Percentiles rank a stretch among this genome's conserved stretches.
These are phyloP conservation scores for Cinnamomum micranthum DNA, from an alignment of 164 flowering plant species.

Conservation along the genomic window DNA sequence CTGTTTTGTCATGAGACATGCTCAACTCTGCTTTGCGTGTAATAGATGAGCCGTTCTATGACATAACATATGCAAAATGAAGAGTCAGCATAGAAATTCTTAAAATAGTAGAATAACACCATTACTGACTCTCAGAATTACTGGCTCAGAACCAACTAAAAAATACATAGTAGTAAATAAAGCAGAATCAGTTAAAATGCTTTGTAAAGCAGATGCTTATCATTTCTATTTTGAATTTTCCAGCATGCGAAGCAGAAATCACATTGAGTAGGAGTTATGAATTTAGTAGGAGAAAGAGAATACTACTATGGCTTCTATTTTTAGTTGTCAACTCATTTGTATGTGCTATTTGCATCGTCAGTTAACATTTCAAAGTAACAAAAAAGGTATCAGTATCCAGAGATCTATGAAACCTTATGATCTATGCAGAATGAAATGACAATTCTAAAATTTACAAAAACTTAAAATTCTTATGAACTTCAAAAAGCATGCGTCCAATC, in stretches of 20 bases:
- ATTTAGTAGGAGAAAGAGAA: not conserved
- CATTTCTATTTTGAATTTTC: not conserved
- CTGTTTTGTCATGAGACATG: conserved; percentile 19
- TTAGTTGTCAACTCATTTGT: not conserved
- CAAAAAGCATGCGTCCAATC: not conserved
- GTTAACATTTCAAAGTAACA: not conserved
- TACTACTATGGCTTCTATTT: not conserved
- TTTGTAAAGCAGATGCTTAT: not conserved
- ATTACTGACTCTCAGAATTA: not conserved
- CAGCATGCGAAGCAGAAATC: not conserved
- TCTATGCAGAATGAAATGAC: not conserved
- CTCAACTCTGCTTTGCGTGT: not conserved
- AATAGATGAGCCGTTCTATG: conserved; percentile 30
- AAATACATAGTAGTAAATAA: too few relatives aligned
- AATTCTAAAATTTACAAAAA: not conserved
- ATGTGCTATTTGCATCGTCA: not conserved
- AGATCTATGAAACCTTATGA: not conserved
- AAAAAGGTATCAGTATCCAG: not conserved
- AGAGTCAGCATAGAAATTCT: not conserved
- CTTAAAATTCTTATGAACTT: not conserved
- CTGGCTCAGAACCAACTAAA: not conserved
- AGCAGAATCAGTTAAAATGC: not conserved
- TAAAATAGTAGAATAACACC: not conserved
- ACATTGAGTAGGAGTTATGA: not conserved
- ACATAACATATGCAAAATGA: conserved; percentile 6